These are phyloP conservation scores for Plasmodium chabaudi DNA, from an alignment of 169 alveolate genomes.

Conservation along the genomic window DNA sequence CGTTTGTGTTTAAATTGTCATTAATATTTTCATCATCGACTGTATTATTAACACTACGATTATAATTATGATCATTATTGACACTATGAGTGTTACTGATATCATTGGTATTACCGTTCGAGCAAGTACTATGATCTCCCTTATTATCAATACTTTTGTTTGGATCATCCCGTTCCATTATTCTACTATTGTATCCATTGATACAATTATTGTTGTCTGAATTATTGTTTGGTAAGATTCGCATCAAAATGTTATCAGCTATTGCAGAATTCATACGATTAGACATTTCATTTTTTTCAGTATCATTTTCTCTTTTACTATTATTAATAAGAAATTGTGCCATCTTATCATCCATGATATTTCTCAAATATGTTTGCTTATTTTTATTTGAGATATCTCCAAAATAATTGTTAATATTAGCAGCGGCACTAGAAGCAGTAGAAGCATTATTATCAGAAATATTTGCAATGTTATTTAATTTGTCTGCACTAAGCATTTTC, in stretches of 20 bases:
- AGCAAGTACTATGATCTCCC: background rate
- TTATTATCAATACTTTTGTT: slow-evolving; percentile 7
- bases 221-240: background rate
- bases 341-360: background rate
- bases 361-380: background rate
- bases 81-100: background rate
- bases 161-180: background rate
- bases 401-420: background rate
- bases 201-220: background rate
- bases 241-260: background rate
- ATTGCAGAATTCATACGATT: background rate
- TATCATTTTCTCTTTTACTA: background rate
- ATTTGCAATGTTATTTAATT: no score
- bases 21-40: background rate
- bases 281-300: background rate
- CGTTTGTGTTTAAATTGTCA: background rate
- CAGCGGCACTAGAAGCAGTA: no score
- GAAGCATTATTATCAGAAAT: no score
- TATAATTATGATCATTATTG: background rate
- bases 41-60: background rate
- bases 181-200: background rate
- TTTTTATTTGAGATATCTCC: background rate
- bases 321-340: background rate
- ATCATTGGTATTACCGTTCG: background rate
- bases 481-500: no score